Base-by-base conservation (phyloP, 768 basidiomycete genomes). In the Kwoniella botswanensis region DNA sequence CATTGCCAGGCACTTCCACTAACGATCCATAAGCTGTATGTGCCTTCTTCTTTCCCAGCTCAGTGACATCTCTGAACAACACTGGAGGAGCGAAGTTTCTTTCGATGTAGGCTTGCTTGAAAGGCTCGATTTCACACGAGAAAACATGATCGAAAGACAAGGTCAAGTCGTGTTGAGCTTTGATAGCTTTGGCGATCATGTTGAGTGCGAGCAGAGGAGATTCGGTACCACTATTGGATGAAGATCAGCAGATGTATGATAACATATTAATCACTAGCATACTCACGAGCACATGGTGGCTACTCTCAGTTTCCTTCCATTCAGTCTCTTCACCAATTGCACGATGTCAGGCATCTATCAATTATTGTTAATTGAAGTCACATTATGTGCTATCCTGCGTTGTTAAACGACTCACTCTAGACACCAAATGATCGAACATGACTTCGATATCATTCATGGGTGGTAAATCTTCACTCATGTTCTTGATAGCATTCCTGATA, bases 51-150 rank as follows among this genome's bases (percentile, higher is more conserved):
- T 82, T 81, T 4, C 81, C 79, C 21, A 98, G 87, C 79, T 97
- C 94, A 67, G 92, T 93, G 18, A 98, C 94, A 80, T 98, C 95
- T 59, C 95, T 89, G 83, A 97, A 98, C 43, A 98, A 86, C 29
- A 96, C 84, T 13, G 94, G 94, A 24, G 95, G 95, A 52, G 91
- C 88, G 81, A 98, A 98, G 83, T 98, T 98, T 42, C 95, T 88
- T 80, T 98, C 95, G 72, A 98, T 98, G 79, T 98, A 97, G 0
- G 94, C 95, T 81, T 95, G 94, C 84, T 97, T 95, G 87, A 94
- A 96, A 3, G 94, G 94, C 80, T 94, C 94, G 67, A 97, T 96
- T 85, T 97, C 94, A 84, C 94, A 97, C 1, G 94, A 96, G 85
- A 97, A 96, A 55, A 95, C 93, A 83, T 97, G 94, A 82, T 95